Evolutionary conservation across 2,329 filamentous ascomycete species (phyloP), one percentile per base, ranked within the genome.

Genomic region (Xylaria sp.): DNA sequence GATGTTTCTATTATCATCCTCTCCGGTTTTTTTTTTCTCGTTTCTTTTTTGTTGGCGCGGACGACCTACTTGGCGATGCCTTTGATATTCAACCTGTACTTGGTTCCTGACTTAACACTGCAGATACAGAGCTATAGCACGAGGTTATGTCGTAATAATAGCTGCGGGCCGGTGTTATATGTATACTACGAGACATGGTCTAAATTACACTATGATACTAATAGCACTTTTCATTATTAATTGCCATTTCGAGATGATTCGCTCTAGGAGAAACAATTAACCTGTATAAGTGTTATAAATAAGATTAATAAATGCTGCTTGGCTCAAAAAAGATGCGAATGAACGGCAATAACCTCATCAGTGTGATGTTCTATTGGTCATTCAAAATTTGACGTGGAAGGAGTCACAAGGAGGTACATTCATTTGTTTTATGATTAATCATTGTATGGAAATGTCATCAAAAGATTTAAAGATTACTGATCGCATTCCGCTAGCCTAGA

Each of bases 361-460:
- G 7, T 5, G 13, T 59, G 27, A 47, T 27, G 20, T 31, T 31
- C 39, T 2, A 54, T 61, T 60, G 56, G 49, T 27, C n/a, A 9
- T 11, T 25, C 20, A 39, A 22, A 15, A 10, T 53, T 60, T 29
- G 33, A 22, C 22, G 29, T 42, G 6, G 22, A 44, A 25, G n/a
- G 27, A 27, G 51, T 53, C 29, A n/a, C n/a, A 51, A n/a, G n/a
- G n/a, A n/a, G n/a, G n/a, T n/a, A n/a, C n/a, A n/a, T n/a, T n/a
- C n/a, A 10, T 39, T 17, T n/a, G 11, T 27, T 44, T 59, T 59
- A 47, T 55, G 56, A 65, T 61, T 65, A 65, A 20, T 65, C 49
- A 65, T 65, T 49, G 38, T 2, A n/a, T 2, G 2, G 42, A 11
- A 59, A 36, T 2, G 31, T 20, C 4, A 22, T 11, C 15, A 10